Conservation (phyloP, 495 filamentous ascomycete genomes). For the Tetracladium setigerum region DNA sequence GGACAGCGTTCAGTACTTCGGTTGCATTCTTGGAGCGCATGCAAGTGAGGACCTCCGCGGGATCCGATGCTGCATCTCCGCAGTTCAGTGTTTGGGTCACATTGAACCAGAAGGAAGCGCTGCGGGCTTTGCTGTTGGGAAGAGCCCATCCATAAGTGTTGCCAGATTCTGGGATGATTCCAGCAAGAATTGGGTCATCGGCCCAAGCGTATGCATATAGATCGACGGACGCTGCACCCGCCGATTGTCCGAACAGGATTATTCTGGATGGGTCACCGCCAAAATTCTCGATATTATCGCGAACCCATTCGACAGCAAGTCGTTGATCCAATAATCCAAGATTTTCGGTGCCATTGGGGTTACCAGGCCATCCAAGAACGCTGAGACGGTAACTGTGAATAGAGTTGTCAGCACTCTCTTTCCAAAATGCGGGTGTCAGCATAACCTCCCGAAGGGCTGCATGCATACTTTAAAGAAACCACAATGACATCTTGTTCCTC, state of each 20-base stretch:
- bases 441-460: too few species aligned
- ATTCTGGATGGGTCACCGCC: constrained; percentile 57
- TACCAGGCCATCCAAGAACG: constrained; percentile 3
- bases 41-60: constrained; percentile 33
- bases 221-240: constrained; percentile 41
- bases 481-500: constrained; percentile 46
- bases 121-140: constrained; percentile 21
- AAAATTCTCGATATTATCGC: constrained; percentile 58
- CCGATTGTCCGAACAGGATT: constrained; percentile 52
- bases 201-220: constrained; percentile 42
- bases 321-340: constrained; percentile 60
- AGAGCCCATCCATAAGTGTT: constrained; percentile 36
- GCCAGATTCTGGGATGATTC: constrained; percentile 45
- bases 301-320: constrained; percentile 63
- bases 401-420: too few species aligned
- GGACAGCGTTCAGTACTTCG: constrained; percentile 21
- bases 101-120: constrained; percentile 28
- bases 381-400: constrained; percentile 2
- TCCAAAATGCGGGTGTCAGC: too few species aligned
- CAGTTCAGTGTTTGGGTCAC: constrained; percentile 33
- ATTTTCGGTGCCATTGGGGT: constrained; percentile 29
- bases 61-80: constrained; percentile 22
- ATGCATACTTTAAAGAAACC: constrained; percentile 44
- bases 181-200: constrained; percentile 34
- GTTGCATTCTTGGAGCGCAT: constrained; percentile 29